A percentile compares a stretch with the other conserved stretches of the same genome.
Conservation (phyloP, 129 eudicot genomes). For the Arctium minus region DNA sequence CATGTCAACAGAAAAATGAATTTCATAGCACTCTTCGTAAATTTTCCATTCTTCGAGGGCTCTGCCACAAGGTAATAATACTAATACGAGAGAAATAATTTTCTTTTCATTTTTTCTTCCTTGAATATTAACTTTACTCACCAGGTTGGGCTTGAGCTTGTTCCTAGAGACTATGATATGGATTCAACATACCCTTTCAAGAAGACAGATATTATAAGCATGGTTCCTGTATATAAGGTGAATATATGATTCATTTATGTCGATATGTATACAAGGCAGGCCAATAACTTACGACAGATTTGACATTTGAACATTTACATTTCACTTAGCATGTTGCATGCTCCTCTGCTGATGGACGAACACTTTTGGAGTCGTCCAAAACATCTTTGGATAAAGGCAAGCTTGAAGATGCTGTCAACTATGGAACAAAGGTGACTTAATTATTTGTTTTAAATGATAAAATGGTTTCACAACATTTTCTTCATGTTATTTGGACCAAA, state of each 20-base stretch:
- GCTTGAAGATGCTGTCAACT: slow-evolving; percentile 94
- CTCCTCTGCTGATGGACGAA: slow-evolving; percentile 97
- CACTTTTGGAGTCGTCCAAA: slow-evolving; percentile 88
- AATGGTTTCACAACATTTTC: background rate
- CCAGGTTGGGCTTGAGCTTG: slow-evolving; percentile 97
- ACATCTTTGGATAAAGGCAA: slow-evolving; percentile 98
- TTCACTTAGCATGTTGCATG: slow-evolving; percentile 85
- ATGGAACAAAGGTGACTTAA: slow-evolving; percentile 74
- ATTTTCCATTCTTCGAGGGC: slow-evolving; percentile 90
- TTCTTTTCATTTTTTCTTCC: background rate
- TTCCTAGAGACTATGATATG: slow-evolving; percentile 89
- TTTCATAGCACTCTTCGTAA: slow-evolving; percentile 52
- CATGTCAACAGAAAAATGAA: slow-evolving; percentile 74
- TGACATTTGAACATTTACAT: slow-evolving; percentile 4
- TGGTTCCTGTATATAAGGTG: slow-evolving; percentile 94
- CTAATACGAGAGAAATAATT: background rate
- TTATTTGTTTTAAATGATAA: background rate
- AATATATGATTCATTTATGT: slow-evolving; percentile 9
- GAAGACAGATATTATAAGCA: slow-evolving; percentile 76
- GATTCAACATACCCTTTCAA: slow-evolving; percentile 74
- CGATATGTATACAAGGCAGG: no score
- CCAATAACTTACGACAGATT: background rate
- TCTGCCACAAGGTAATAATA: slow-evolving; percentile 77
- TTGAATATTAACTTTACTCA: slow-evolving; percentile 8
- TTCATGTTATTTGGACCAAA: background rate